Percentiles rank a stretch among this genome's conserved stretches.
phyloP scores from a whole-genome alignment of 1,284 basidiomycete genomes.

The Xerocomus nothofagi region DNA sequence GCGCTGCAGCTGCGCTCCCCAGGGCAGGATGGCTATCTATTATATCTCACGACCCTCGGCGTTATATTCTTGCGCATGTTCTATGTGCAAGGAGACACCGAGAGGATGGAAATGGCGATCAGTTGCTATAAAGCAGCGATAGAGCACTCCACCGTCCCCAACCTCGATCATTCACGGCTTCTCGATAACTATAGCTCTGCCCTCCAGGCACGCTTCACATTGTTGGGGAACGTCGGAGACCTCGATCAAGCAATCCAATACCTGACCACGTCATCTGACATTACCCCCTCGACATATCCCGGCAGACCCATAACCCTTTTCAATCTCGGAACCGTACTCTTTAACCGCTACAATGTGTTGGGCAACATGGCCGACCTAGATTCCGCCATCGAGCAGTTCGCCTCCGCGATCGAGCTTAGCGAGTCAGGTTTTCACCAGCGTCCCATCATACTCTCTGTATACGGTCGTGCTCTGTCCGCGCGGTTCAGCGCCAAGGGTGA shows the following conservation, averaged over 20 bases:
- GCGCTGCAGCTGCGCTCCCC: slow-evolving; percentile 23
- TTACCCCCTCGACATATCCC: slow-evolving; percentile 12
- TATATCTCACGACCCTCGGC: slow-evolving; percentile 15
- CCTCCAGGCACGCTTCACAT: slow-evolving; percentile 17
- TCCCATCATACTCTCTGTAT: slow-evolving; percentile 16
- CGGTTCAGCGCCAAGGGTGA: slow-evolving; percentile 22
- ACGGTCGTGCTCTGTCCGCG: slow-evolving; percentile 13
- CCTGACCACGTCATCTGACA: slow-evolving; percentile 20
- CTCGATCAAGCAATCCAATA: slow-evolving; percentile 25
- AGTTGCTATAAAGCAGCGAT: slow-evolving; percentile 19
- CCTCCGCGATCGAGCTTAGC: slow-evolving; percentile 19
- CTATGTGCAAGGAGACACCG: slow-evolving; percentile 3
- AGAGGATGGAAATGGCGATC: slow-evolving; percentile 23
- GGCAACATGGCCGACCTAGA: slow-evolving; percentile 18
- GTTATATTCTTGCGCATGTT: slow-evolving; percentile 8
- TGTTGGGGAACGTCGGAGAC: slow-evolving; percentile 16
- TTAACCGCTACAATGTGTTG: slow-evolving; percentile 11
- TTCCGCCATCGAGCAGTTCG: slow-evolving; percentile 15
- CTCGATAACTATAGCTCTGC: slow-evolving; percentile 24
- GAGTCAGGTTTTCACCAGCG: slow-evolving; percentile 7
- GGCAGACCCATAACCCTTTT: slow-evolving; percentile 15
- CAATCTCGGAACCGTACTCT: slow-evolving; percentile 12
- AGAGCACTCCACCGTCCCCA: slow-evolving; percentile 16
- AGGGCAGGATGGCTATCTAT: slow-evolving; percentile 15
- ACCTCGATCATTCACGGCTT: slow-evolving; percentile 22